Evolutionary conservation across 129 eudicot species (phyloP).

Genomic region (Helianthus tuberosus): DNA sequence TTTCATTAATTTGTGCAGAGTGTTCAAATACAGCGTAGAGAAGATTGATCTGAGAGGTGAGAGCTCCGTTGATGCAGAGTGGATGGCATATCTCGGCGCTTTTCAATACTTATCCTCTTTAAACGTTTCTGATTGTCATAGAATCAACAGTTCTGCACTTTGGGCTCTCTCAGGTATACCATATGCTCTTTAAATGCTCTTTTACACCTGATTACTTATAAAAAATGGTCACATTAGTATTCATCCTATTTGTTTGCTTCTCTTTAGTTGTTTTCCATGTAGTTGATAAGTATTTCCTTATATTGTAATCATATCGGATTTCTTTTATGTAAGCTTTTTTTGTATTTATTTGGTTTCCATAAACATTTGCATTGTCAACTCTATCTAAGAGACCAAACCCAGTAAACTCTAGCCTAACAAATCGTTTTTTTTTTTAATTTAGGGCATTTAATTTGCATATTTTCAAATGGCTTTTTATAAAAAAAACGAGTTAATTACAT

Average conservation of each 20-base stretch:
- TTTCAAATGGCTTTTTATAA: no score
- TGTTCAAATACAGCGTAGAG: slow-evolving; percentile 78
- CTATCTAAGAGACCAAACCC: no score
- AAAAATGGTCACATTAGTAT: slow-evolving; percentile 1
- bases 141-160: slow-evolving; percentile 74
- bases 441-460: no score
- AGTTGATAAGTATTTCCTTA: neutral
- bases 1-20: slow-evolving; percentile 44
- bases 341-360: slow-evolving; percentile 2
- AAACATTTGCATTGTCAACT: neutral
- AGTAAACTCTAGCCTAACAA: no score
- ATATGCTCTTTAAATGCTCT: neutral
- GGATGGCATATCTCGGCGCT: slow-evolving; percentile 95
- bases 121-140: slow-evolving; percentile 68
- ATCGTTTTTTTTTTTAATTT: no score
- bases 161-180: slow-evolving; percentile 82
- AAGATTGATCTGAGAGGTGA: slow-evolving; percentile 75
- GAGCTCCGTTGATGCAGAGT: slow-evolving; percentile 89
- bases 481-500: no score
- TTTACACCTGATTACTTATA: slow-evolving; percentile 6
- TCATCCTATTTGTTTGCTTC: neutral
- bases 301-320: neutral
- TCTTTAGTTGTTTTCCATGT: slow-evolving; percentile 1
- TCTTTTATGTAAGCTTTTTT: neutral
- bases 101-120: slow-evolving; percentile 64